Evolutionary conservation across 2,329 filamentous ascomycete species (phyloP), one percentile per base, ranked within the genome.

Genomic region (Magnaporthiopsis rhizophila): DNA sequence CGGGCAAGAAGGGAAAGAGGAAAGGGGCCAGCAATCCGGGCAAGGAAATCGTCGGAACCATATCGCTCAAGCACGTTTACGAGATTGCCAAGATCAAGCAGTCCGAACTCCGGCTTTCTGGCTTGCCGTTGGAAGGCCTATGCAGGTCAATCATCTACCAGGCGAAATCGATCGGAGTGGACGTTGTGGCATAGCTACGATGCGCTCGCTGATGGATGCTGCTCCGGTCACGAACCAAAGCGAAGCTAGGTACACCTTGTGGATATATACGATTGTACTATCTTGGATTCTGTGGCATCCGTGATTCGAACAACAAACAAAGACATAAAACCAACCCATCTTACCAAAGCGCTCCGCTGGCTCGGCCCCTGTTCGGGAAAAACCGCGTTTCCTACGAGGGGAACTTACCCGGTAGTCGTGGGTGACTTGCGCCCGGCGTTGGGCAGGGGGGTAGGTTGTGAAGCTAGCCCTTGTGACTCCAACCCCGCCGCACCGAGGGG

Each of bases 51-150:
- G 86, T 96, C n/a, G 95, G 94, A 65, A 89, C 86, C 3, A 84
- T 99, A 64, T 95, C 89, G 71, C 79, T 99, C 72, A 99, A 99
- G 82, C 95, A 99, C 78, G 81, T 99, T 28, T 98, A 92, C 78
- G 94, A 98, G 80, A 98, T 99, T 77, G 95, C 95, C 69, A 93
- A 91, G 82, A 96, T 99, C 73, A 99, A 99, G 84, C 89, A 91
- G 69, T 80, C 83, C 63, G 91, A 95, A 77, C 79, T 88, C 67
- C 83, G 91, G 65, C 77, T 94, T 67, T 91, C 89, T 2, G 90
- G 89, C 2, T 74, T 91, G 70, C 83, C 85, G 61, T 76, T 93
- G 63, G 82, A 92, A 74, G 88, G 88, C 0, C 72, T 94, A 34
- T 92, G 89, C 78, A 87, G 84, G 77, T 86, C 87, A 64, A 81